Evolutionary conservation across 1,139 yeast species (phyloP), one percentile per base, ranked within the genome.

Genomic region (Debaryomyces udenii): DNA sequence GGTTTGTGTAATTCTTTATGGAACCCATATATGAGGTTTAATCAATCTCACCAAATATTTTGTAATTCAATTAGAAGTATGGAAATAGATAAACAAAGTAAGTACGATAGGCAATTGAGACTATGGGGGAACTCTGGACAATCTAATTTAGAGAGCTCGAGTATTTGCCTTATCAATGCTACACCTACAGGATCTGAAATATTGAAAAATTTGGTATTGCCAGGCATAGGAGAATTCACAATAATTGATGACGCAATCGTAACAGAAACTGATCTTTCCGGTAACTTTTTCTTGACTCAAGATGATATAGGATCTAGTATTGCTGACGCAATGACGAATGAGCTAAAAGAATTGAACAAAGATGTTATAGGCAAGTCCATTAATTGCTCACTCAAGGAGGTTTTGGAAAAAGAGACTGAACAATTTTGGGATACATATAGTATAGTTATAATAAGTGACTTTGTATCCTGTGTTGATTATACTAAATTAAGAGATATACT

Each of bases 51-150:
- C 5, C 22, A 6, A 6, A 6, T 7, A 17, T 14, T 14, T 4
- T 30, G n/a, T 23, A 6, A n/a, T 35, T 39, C 34, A 36, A 16
- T 13, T 20, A 11, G n/a, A 14, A 17, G 11, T 49, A 64, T 51
- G 59, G 48, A 46, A 42, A 70, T 69, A 48, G 71, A 70, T 36
- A 74, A 68, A 48, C 59, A 58, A 28, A 57, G 68, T 39, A 80
- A 80, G 49, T 91, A 89, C 59, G 98, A 93, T 62, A 76, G 99
- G 35, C 99, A 93, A 59, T 66, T 91, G 45, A 75, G 98, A 31
- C 67, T 93, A 14, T 93, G 99, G 99, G 93, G 89, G 0, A 55
- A 76, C 0, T 62, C 76, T 1, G 98, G 98, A 3, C 99, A 93
- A 55, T 51, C 64, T 6, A 71, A 74, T 3, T 68, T 93, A 27